Percentiles rank a stretch among this genome's conserved stretches.
Conservation (phyloP, 176 grass and related monocot genomes). For the Otatea glauca region DNA sequence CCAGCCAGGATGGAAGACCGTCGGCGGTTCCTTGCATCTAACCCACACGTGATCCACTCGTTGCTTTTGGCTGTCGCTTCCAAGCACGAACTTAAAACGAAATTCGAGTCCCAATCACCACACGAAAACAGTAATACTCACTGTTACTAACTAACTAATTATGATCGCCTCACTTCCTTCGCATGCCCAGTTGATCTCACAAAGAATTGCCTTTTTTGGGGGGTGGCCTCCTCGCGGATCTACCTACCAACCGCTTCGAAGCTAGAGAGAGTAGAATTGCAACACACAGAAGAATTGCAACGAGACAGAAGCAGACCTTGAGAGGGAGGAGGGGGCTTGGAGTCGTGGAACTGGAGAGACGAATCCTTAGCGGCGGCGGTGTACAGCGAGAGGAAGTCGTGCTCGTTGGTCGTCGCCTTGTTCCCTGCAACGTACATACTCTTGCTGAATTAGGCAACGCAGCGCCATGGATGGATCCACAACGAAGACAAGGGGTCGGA, state of each 20-base stretch:
- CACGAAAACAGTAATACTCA: too few species aligned
- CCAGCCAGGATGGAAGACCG: too few species aligned
- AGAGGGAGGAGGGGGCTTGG: too few species aligned
- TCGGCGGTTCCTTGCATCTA: too few species aligned
- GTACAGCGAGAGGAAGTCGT: constrained; percentile 87
- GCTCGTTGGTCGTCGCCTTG: constrained; percentile 71
- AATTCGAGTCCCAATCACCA: too few species aligned
- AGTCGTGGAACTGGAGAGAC: constrained; percentile 58
- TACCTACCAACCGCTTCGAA: neutral
- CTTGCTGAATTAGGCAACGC: constrained; percentile 18
- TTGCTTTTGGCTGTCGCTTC: too few species aligned
- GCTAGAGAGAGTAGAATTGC: too few species aligned
- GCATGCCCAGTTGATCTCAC: neutral
- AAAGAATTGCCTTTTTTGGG: neutral
- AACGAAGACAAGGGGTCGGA: neutral
- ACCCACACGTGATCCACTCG: too few species aligned
- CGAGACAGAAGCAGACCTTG: too few species aligned
- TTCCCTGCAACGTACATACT: constrained; percentile 46
- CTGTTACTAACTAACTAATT: too few species aligned
- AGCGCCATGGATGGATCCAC: neutral
- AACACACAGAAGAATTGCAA: too few species aligned
- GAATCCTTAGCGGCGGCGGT: constrained; percentile 50
- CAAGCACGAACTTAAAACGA: too few species aligned
- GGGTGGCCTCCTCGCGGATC: neutral
- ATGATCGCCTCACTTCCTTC: neutral